Percentiles rank a stretch among this genome's conserved stretches.
Conservation (phyloP, 345 rosid species). For the Pistacia atlantica region DNA sequence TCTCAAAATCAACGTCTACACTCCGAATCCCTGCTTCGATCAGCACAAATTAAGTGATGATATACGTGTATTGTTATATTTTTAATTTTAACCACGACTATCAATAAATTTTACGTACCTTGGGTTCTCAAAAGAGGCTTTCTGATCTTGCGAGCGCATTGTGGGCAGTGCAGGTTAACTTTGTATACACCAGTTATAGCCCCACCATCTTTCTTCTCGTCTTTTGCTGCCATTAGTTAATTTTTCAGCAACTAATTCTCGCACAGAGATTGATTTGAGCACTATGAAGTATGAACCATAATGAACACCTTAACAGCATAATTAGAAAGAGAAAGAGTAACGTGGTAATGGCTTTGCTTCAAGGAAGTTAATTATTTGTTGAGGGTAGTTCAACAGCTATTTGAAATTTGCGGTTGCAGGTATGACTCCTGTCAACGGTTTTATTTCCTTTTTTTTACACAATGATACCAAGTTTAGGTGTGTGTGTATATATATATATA, state of each 20-base stretch:
- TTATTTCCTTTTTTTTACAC: too few relatives aligned
- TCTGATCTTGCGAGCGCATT: conserved; percentile 67
- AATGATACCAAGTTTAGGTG: too few relatives aligned
- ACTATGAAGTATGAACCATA: neutral
- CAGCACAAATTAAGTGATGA: neutral
- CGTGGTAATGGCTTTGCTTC: neutral
- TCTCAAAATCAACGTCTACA: conserved; percentile 58
- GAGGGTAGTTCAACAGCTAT: conserved; percentile 37
- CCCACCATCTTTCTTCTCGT: conserved; percentile 39
- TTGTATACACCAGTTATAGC: conserved; percentile 63
- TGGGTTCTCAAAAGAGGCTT: conserved; percentile 59
- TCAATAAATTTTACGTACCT: conserved; percentile 38
- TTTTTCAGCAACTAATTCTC: neutral
- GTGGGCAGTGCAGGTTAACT: conserved; percentile 79
- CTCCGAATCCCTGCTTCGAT: conserved; percentile 59
- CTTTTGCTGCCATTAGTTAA: conserved; percentile 34
- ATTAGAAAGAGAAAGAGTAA: neutral
- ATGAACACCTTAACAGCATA: neutral
- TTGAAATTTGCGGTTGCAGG: conserved; percentile 24
- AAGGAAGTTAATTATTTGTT: conserved; percentile 19
- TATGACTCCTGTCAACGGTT: too few relatives aligned
- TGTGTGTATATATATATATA: too few relatives aligned
- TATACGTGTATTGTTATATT: too few relatives aligned
- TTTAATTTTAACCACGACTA: too few relatives aligned
- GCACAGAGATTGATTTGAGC: neutral